Base-by-base conservation (phyloP, 2,329 filamentous ascomycete genomes). In the Xylariomycetidae sp. region DNA sequence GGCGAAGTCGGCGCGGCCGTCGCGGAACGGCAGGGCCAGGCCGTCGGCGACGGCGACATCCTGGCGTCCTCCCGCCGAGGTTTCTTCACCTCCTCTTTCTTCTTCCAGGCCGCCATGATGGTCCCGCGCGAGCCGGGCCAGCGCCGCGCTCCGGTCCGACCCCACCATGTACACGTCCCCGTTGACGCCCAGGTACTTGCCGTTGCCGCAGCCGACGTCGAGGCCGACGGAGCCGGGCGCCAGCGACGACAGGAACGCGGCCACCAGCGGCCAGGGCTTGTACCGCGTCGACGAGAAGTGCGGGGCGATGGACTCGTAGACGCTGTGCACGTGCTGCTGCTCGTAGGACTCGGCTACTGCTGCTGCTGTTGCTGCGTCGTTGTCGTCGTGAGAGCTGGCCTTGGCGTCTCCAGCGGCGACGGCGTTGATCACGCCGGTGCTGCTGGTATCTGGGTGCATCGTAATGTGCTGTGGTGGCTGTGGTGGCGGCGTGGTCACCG, bases 191-290 rank as follows among this genome's bases (percentile, higher is more conserved):
- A 97, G 69, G 59, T 97, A 96, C 69, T 97, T 97, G 48, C 92
- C 92, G 64, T 98, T 98, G 39, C 92, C 92, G 63, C 92, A 97
- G 40, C 92, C 92, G 36, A 97, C 72, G 61, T 98, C 92, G 19
- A 95, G 71, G 8, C 92, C 92, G 36, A 97, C 64, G 31, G 85
- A 75, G 16, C 89, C 90, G 10, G 79, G 64, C 0, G 70, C 56
- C 30, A 85, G 74, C 19, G 67, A 65, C 31, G 69, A 64, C 22
- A 97, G 74, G 58, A 96, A 97, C 22, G 69, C 68, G 42, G 88
- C 77, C 36, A 97, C 85, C 48, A 94, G 82, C 15, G 92, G 92
- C 92, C 92, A 98, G 41, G 92, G 88, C 77, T 80, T 80, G 66
- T 83, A 76, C 41, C 80, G 76, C 15, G 86, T 90, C 12, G 82